These are phyloP conservation scores for Austroboletus eburneus DNA, from an alignment of 768 basidiomycete species.

Conservation along the genomic window DNA sequence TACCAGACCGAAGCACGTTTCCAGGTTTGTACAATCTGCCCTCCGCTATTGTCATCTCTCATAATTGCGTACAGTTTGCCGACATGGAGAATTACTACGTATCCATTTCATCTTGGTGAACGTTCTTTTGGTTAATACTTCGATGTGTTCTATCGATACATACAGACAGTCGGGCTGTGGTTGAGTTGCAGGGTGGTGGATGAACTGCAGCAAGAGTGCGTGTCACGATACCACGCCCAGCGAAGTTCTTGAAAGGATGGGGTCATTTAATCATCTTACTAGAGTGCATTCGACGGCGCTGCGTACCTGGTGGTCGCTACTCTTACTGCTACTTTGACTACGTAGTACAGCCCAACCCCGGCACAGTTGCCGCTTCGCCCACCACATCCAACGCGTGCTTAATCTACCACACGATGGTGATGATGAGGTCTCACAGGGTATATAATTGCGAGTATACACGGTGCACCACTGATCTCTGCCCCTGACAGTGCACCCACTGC, in stretches of 20 bases:
- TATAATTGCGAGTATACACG: too few relatives aligned
- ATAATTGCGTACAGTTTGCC: slow-evolving; percentile 44
- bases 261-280: slow-evolving; percentile 7
- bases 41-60: not conserved
- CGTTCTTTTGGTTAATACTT: not conserved
- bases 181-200: slow-evolving; percentile 66
- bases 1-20: slow-evolving; percentile 46
- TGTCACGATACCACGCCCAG: slow-evolving; percentile 97
- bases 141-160: slow-evolving; percentile 32
- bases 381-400: too few relatives aligned
- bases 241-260: slow-evolving; percentile 69
- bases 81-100: slow-evolving; percentile 65
- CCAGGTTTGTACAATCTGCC: slow-evolving; percentile 27
- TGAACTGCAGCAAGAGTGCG: slow-evolving; percentile 95
- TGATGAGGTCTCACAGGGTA: too few relatives aligned
- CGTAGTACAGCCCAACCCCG: too few relatives aligned
- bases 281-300: not conserved
- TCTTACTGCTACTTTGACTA: slow-evolving; percentile 91
- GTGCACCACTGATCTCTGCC: too few relatives aligned
- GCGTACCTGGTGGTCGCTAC: slow-evolving; percentile 84
- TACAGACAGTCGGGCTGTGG: slow-evolving; percentile 39
- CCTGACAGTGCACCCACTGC: too few relatives aligned
- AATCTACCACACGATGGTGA: too few relatives aligned
- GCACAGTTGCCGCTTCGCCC: too few relatives aligned
- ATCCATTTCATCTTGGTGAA: slow-evolving; percentile 81